Conservation (phyloP, 2,329 filamentous ascomycete species). For the Microdochium trichocladiopsis region DNA sequence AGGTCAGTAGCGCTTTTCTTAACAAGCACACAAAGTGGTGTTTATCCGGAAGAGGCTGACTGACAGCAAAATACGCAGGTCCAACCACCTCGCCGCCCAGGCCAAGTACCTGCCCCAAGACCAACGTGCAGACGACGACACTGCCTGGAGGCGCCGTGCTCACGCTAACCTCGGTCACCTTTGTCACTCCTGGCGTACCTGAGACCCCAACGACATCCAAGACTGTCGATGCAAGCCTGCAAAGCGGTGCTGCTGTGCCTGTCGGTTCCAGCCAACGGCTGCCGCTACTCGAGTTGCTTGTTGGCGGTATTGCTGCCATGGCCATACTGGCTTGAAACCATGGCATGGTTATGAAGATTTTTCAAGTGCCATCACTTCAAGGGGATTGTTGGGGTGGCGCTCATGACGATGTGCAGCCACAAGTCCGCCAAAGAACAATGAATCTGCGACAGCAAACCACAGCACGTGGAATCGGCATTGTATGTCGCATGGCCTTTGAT, state of each 20-base stretch:
- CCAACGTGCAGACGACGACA: conserved; percentile 17
- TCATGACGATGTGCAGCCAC: no score
- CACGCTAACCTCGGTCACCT: conserved; percentile 19
- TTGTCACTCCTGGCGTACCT: conserved; percentile 13
- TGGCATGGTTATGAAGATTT: no score
- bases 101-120: not conserved
- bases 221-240: conserved; percentile 12
- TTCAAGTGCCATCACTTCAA: no score
- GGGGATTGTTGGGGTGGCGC: no score
- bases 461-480: no score
- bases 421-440: no score
- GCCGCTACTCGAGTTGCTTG: conserved; percentile 11
- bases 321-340: conserved; percentile 9
- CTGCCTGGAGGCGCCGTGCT: conserved; percentile 18
- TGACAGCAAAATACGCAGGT: not conserved
- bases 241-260: conserved; percentile 12
- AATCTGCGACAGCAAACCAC: no score
- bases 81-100: not conserved
- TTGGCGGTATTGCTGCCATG: conserved; percentile 9
- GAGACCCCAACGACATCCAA: conserved; percentile 10
- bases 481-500: no score
- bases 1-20: no score
- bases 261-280: conserved; percentile 1
- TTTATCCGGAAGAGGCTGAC: no score
- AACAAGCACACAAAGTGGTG: no score